Conservation (phyloP, 305 asterid species). For the Solanum hybrid region DNA sequence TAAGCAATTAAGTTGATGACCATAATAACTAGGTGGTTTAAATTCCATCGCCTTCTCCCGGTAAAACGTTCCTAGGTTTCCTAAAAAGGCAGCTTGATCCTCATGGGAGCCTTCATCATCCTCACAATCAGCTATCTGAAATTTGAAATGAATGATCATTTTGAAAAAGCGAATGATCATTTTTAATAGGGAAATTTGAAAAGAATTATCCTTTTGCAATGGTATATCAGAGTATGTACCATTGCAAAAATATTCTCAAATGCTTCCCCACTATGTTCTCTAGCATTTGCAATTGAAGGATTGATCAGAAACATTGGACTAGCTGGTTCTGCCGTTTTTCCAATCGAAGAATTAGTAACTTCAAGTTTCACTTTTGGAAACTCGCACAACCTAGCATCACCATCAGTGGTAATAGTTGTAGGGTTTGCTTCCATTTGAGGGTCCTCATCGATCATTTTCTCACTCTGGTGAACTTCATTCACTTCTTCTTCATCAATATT, state of each 20-base stretch:
- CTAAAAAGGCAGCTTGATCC: too few relatives aligned
- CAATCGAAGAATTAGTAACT: conserved; percentile 15
- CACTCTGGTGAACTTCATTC: too few relatives aligned
- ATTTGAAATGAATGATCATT: background rate
- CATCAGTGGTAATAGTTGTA: too few relatives aligned
- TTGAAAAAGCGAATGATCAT: background rate
- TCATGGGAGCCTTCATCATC: too few relatives aligned
- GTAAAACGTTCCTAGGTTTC: too few relatives aligned
- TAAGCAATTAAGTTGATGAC: background rate
- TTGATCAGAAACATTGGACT: conserved; percentile 30
- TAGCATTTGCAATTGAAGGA: conserved; percentile 32
- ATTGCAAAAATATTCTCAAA: conserved; percentile 26
- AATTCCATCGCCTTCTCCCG: too few relatives aligned
- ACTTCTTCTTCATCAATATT: too few relatives aligned
- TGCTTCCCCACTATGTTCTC: conserved; percentile 36
- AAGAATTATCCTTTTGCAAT: too few relatives aligned
- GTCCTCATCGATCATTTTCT: background rate
- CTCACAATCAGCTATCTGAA: conserved; percentile 57
- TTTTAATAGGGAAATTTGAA: too few relatives aligned
- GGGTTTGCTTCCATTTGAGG: background rate
- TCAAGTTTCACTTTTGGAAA: too few relatives aligned
- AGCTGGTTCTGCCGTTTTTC: conserved; percentile 34
- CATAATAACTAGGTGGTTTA: too few relatives aligned
- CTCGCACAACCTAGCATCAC: too few relatives aligned
- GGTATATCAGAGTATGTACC: conserved; percentile 12